A percentile compares a stretch with the other conserved stretches of the same genome.
Conservation (phyloP, 257 asterid genomes). For the Paulownia fortunei region DNA sequence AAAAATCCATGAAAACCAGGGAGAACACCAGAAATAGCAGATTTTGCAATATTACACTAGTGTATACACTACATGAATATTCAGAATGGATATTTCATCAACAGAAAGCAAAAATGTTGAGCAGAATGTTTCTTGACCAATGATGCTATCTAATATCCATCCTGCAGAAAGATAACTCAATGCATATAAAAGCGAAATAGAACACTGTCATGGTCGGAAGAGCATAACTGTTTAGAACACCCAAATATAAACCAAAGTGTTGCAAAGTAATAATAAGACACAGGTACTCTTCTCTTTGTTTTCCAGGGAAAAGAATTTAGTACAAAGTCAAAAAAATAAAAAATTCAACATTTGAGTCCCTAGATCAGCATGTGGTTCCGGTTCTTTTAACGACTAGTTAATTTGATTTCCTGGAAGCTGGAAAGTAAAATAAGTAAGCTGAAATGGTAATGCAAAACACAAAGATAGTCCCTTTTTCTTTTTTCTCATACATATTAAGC, state of each 20-base stretch:
- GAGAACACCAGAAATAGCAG: neutral
- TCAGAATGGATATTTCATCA: neutral
- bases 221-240: slow-evolving; percentile 2
- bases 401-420: neutral
- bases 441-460: neutral
- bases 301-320: neutral
- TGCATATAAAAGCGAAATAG: neutral
- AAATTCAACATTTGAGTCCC: slow-evolving; percentile 3
- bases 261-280: slow-evolving; percentile 5
- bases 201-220: neutral
- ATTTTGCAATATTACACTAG: neutral
- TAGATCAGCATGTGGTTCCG: neutral
- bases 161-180: slow-evolving; percentile 6
- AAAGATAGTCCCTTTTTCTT: neutral
- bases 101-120: neutral
- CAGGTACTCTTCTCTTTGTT: neutral
- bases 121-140: slow-evolving; percentile 2
- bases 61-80: neutral
- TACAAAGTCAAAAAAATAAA: neutral
- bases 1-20: neutral
- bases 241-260: neutral
- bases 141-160: neutral
- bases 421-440: neutral
- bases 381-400: neutral
- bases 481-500: neutral